Evolutionary conservation across 495 filamentous ascomycete species (phyloP).

Genomic region (Aspergillus heteromorphus): DNA sequence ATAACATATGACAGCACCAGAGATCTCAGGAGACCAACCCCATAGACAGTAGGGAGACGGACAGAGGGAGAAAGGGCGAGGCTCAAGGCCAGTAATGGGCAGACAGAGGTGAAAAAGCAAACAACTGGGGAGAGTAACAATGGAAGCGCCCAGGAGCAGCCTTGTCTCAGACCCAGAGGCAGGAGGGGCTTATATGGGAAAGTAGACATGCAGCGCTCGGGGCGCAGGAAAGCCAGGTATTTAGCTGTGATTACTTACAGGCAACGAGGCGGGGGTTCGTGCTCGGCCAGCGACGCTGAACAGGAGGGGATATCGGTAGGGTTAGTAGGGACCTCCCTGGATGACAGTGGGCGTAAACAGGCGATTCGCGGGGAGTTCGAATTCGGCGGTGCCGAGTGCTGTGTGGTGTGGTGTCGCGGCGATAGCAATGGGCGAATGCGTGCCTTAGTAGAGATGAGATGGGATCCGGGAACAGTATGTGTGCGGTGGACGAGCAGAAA

Average conservation of each 20-base stretch:
- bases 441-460: neutral
- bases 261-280: conserved; percentile 4
- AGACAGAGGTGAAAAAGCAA: conserved; percentile 1
- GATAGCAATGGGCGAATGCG: neutral
- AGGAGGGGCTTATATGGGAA: neutral
- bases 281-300: neutral
- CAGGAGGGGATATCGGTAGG: neutral
- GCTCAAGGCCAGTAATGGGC: neutral
- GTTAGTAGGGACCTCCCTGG: neutral
- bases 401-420: neutral
- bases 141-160: neutral
- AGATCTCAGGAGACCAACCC: neutral
- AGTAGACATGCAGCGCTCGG: neutral
- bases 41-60: neutral
- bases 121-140: neutral
- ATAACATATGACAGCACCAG: no score
- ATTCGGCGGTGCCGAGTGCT: neutral
- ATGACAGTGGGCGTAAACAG: neutral
- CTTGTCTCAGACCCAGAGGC: neutral
- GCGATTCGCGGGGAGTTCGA: neutral
- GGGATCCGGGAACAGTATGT: neutral
- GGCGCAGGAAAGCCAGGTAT: neutral
- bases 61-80: neutral
- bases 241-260: conserved; percentile 6
- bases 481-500: neutral